Evolutionary conservation across 2,329 filamentous ascomycete species (phyloP), one percentile per base, ranked within the genome.

Genomic region (Ceratocystis lukuohia): DNA sequence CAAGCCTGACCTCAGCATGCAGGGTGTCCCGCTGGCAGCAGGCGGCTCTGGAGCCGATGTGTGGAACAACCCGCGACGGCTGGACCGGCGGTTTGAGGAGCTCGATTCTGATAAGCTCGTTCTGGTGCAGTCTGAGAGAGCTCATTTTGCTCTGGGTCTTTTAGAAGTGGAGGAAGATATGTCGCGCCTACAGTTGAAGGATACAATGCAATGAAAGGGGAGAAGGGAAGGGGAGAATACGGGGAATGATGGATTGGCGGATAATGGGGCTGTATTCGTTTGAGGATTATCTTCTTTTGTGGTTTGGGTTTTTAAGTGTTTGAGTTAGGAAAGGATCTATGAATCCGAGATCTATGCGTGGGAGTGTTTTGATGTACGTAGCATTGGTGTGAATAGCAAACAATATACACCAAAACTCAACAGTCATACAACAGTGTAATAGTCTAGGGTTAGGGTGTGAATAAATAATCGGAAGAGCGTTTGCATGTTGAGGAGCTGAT

Each of bases 111-210:
- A 76, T 2, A 74, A 77, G 70, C 71, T 92, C 10, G 81, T 86
- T 25, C 76, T 88, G n/a, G 82, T 82, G 61, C 80, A 82, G 69
- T 80, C 80, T 7, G 84, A 88, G 71, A 80, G 84, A 70, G 79
- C 88, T 2, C 85, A 87, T 71, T 91, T 88, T 77, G 91, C 90
- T 1, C 80, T 95, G 73, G 92, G 92, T 0, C 72, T 96, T 67
- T 76, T 96, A 69, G 85, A 84, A 2, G 81, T 90, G n/a, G 88
- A 95, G 71, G 83, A 87, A 66, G 89, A 95, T 74, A 79, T 94
- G 69, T 80, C 84, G 69, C 79, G 77, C 70, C 74, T 89, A 71
- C 82, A 83, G 66, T 72, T 89, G 50, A 79, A 80, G 56, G 77
- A 79, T 62, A 73, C 71, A 20, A 66, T 65, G 65, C 37, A 66